phyloP scores from a whole-genome alignment of 2,329 filamentous ascomycete species.

The Didymella glomerata region DNA sequence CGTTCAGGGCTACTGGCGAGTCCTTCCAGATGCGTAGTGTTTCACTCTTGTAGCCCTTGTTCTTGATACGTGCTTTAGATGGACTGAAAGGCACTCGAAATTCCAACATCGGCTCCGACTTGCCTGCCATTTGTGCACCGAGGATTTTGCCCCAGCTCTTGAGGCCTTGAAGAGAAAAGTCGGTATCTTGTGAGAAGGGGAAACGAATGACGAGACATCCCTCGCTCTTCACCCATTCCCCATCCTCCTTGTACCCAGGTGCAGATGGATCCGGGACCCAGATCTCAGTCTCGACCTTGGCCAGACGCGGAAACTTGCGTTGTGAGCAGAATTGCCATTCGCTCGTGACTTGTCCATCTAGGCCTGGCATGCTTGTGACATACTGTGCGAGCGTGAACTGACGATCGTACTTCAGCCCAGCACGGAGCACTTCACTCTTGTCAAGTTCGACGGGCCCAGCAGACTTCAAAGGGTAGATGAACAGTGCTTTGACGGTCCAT shows the following conservation, averaged over 20 bases:
- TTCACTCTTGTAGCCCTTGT: conserved; percentile 66
- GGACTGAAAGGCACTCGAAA: conserved; percentile 74
- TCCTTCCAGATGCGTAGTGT: conserved; percentile 73
- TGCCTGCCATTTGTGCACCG: conserved; percentile 44
- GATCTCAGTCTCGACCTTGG: conserved; percentile 71
- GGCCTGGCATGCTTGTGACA: conserved; percentile 52
- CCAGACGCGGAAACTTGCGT: conserved; percentile 73
- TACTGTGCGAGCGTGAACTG: conserved; percentile 82
- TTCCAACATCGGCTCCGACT: conserved; percentile 67
- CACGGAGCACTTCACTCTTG: conserved; percentile 68
- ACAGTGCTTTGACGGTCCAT: conserved; percentile 70
- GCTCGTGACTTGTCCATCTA: conserved; percentile 53
- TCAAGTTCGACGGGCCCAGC: conserved; percentile 79
- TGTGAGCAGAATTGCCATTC: conserved; percentile 77
- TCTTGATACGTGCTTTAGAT: conserved; percentile 63
- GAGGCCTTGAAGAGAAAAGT: conserved; percentile 44
- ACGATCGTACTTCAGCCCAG: conserved; percentile 79
- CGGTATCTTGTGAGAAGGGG: conserved; percentile 57
- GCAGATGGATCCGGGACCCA: conserved; percentile 73
- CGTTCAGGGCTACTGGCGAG: conserved; percentile 57
- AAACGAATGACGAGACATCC: conserved; percentile 74
- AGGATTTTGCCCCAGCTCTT: conserved; percentile 46
- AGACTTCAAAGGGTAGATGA: conserved; percentile 84
- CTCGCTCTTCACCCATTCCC: conserved; percentile 61
- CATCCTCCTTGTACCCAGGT: conserved; percentile 59